Percentiles rank a stretch among this genome's conserved stretches.
phyloP scores from a whole-genome alignment of 1,284 basidiomycete species.

The Jaminaea rosea region DNA sequence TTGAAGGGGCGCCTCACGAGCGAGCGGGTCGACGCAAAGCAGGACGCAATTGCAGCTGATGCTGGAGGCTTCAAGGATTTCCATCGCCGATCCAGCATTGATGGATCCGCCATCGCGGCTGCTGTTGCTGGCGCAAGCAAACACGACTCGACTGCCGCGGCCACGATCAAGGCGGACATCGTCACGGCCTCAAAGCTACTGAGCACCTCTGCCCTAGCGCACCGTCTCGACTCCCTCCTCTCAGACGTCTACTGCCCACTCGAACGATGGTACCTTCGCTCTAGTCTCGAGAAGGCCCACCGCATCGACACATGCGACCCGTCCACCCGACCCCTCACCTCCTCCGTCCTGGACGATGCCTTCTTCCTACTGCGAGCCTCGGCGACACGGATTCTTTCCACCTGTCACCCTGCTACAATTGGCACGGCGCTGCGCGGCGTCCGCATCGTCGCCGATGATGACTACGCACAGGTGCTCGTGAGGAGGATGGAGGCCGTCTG shows the following conservation, averaged over 20 bases:
- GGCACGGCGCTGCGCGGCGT: constrained; percentile 18
- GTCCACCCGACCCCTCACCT: constrained; percentile 22
- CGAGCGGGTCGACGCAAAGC: constrained; percentile 16
- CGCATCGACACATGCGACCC: constrained; percentile 24
- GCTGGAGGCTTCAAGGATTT: not conserved
- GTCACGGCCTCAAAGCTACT: not conserved
- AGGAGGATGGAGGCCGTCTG: constrained; percentile 39
- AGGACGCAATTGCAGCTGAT: not conserved
- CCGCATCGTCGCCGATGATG: constrained; percentile 27
- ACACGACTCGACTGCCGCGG: too few relatives aligned
- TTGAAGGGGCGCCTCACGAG: constrained; percentile 63
- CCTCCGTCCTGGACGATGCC: constrained; percentile 42
- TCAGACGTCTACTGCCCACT: constrained; percentile 72
- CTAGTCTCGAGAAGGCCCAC: constrained; percentile 65
- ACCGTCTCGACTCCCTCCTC: constrained; percentile 52
- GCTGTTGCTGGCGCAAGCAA: too few relatives aligned
- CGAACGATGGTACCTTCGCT: constrained; percentile 85
- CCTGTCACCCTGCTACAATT: constrained; percentile 20
- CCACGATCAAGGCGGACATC: too few relatives aligned
- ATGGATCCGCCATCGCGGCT: too few relatives aligned
- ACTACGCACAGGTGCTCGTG: constrained; percentile 38
- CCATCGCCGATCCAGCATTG: not conserved
- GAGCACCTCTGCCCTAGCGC: constrained; percentile 54
- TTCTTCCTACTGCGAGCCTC: constrained; percentile 43
- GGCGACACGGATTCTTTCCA: constrained; percentile 32